Base-by-base conservation (phyloP, 495 filamentous ascomycete genomes). In the Aspergillus coremiiformis region DNA sequence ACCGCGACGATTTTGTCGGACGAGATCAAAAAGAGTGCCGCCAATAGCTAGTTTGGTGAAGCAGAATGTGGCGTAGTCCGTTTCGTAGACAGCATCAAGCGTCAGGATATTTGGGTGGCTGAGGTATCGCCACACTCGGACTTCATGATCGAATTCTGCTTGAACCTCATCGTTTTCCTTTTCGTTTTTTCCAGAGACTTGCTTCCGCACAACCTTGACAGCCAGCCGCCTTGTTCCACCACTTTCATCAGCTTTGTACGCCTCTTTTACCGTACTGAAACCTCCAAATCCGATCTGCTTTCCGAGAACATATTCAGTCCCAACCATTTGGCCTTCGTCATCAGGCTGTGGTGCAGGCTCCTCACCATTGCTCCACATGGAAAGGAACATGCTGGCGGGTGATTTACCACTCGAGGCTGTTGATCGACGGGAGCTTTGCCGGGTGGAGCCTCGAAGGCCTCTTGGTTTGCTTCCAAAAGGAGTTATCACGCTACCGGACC, bases 161-260 rank as follows among this genome's bases (percentile, higher is more conserved):
- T 88, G 85, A 19, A 84, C 70, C 52, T 78, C 74, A 22, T 89
- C 85, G 51, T 87, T 87, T 57, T 87, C 83, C 23, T 58, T 62
- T 54, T 83, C 82, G 23, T 72, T 76, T 54, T 75, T 78, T 27
- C 75, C 78, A 7, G 66, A 55, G 10, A 83, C 65, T 23, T 78
- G 73, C 56, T 85, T 86, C 44, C 78, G 81, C 6, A 89, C 84
- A 54, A 89, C 84, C 60, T 89, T 89, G 50, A 89, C 85, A 0
- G 85, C 85, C 21, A 74, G 62, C 19, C 74, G 73, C 32, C 68
- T 74, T 3, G 83, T 71, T 47, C 71, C 65, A 33, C 75, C 73
- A 22, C 71, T 66, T 39, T 75, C 69, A 46, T 84, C 80, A 30
- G 86, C 80, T 33, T 84, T 86, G 52, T 74, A 81, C 8, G 84